A percentile compares a stretch with the other conserved stretches of the same genome.
Evolutionary conservation across 2,329 filamentous ascomycete species (phyloP).

Genomic region (Colletotrichum sp.): DNA sequence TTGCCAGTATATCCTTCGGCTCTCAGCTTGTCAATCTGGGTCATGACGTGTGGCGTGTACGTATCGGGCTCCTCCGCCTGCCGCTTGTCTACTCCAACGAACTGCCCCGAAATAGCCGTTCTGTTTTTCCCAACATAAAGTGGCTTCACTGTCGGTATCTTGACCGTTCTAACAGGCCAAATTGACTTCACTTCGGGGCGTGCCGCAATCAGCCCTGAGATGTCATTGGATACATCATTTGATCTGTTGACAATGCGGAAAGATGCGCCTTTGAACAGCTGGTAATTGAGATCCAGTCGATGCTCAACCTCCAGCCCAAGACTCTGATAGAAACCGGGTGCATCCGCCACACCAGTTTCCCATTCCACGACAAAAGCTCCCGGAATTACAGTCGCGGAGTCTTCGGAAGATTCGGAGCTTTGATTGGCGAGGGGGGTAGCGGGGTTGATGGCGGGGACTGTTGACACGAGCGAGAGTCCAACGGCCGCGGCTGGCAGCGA

Average conservation of each 20-base stretch:
- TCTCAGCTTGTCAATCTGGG: conserved; percentile 42
- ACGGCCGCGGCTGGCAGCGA: not conserved
- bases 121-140: conserved; percentile 16
- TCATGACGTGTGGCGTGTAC: conserved; percentile 30
- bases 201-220: conserved; percentile 22
- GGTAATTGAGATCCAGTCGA: conserved; percentile 24
- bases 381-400: not conserved
- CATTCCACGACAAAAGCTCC: conserved; percentile 29
- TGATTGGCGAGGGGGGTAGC: rapidly evolving
- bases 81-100: not conserved
- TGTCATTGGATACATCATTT: conserved; percentile 5
- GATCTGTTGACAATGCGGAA: conserved; percentile 25
- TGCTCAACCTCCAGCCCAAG: conserved; percentile 19
- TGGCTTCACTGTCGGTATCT: conserved; percentile 18
- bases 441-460: rapidly evolving
- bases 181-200: conserved; percentile 28
- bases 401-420: not conserved
- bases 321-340: conserved; percentile 14
- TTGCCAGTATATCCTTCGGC: conserved; percentile 46
- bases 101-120: not conserved
- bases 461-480: not conserved
- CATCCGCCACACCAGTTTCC: not conserved
- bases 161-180: conserved; percentile 30
- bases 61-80: not conserved
- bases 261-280: conserved; percentile 28